A percentile compares a stretch with the other conserved stretches of the same genome.
These are phyloP conservation scores for Angophora floribunda DNA, from an alignment of 345 rosid species.

Conservation along the genomic window DNA sequence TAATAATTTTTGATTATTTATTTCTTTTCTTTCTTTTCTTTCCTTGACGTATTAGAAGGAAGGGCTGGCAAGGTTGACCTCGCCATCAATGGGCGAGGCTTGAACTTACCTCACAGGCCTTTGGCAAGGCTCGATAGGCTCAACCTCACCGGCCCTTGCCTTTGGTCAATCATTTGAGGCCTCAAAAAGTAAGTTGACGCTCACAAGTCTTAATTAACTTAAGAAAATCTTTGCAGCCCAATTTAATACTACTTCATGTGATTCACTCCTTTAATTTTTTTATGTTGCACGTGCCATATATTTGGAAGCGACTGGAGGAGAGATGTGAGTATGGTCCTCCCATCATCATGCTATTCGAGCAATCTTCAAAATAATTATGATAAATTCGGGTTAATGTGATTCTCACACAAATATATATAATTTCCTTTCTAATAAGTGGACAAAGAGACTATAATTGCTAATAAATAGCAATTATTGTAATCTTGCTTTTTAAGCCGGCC, in stretches of 20 bases:
- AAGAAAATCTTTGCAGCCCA: background rate
- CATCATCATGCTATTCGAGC: background rate
- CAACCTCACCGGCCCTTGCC: no score
- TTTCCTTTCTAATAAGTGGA: background rate
- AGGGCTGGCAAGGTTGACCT: background rate
- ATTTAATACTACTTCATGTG: background rate
- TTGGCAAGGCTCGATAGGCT: background rate
- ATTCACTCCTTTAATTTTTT: background rate
- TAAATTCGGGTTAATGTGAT: background rate
- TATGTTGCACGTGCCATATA: background rate
- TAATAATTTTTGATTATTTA: no score
- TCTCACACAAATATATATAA: background rate
- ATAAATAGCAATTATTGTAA: background rate
- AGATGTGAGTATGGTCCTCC: background rate
- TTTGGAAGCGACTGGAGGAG: background rate
- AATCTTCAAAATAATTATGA: no score
- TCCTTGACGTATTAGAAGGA: background rate
- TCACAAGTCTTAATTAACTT: background rate
- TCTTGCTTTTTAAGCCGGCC: background rate
- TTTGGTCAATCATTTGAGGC: no score
- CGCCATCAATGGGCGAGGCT: accelerated
- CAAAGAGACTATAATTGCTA: background rate
- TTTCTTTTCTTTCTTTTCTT: no score
- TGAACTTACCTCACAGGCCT: background rate
- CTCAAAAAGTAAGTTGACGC: accelerated